Percentiles rank a stretch among this genome's conserved stretches.
These are phyloP conservation scores for Sechiopsis laciniata DNA, from an alignment of 306 rosid species.

Conservation along the genomic window DNA sequence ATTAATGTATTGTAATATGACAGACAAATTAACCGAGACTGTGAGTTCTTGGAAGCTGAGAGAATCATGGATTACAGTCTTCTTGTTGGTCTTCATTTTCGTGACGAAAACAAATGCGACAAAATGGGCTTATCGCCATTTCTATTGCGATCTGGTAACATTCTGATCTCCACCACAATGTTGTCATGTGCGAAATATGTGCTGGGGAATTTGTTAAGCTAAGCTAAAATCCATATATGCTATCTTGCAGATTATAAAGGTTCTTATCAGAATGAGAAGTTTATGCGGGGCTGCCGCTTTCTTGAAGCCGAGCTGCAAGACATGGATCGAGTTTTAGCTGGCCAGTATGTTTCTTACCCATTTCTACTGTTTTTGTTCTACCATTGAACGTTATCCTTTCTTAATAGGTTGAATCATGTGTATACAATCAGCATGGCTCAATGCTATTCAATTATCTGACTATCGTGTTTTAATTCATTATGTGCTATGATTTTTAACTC, in stretches of 20 bases:
- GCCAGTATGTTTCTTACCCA: constrained; percentile 54
- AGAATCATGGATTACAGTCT: constrained; percentile 99
- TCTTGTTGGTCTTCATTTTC: constrained; percentile 87
- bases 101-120: constrained; percentile 62
- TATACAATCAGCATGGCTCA: constrained; percentile 5
- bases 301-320: constrained; percentile 95
- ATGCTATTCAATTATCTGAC: neutral
- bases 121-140: constrained; percentile 85
- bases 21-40: constrained; percentile 88
- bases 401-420: neutral
- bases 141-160: constrained; percentile 71
- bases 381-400: neutral
- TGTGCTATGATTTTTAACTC: neutral
- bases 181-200: neutral
- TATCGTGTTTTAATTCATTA: neutral
- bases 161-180: neutral
- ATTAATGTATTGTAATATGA: constrained; percentile 14
- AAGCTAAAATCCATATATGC: constrained; percentile 20
- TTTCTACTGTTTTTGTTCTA: neutral
- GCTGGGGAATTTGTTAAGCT: constrained; percentile 12
- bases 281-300: constrained; percentile 89
- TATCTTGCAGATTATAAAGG: constrained; percentile 56
- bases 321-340: constrained; percentile 76
- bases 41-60: constrained; percentile 85
- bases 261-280: constrained; percentile 81